phyloP scores from a whole-genome alignment of 352 stramenopile genomes.

The Peronospora farinosa region DNA sequence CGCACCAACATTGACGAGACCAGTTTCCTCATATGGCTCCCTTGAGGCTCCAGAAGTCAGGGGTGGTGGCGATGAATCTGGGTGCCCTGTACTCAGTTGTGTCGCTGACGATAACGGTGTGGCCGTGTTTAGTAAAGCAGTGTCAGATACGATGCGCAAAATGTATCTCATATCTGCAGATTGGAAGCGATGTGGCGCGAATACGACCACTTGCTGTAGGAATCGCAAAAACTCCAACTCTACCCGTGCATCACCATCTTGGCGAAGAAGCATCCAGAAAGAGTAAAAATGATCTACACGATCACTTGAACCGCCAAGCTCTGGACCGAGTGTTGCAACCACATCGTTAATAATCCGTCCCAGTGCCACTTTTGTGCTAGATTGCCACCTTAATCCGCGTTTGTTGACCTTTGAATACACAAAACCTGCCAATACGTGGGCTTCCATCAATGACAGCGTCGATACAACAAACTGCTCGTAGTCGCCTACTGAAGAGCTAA shows the following conservation, averaged over 20 bases:
- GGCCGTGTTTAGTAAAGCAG: slow-evolving; percentile 23
- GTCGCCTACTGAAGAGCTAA: slow-evolving; percentile 62
- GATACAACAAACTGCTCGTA: slow-evolving; percentile 81
- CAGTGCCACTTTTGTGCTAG: slow-evolving; percentile 50
- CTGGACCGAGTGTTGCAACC: slow-evolving; percentile 54
- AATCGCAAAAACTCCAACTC: slow-evolving; percentile 79
- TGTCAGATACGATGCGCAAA: slow-evolving; percentile 52
- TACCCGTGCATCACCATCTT: slow-evolving; percentile 58
- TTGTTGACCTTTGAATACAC: slow-evolving; percentile 64
- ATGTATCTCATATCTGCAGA: slow-evolving; percentile 51
- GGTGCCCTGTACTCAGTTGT: slow-evolving; percentile 9
- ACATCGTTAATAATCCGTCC: slow-evolving; percentile 64
- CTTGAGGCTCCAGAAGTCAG: slow-evolving; percentile 21
- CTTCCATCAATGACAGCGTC: slow-evolving; percentile 65
- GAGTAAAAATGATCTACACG: slow-evolving; percentile 62
- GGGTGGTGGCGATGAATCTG: slow-evolving; percentile 24
- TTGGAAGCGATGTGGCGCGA: slow-evolving; percentile 59
- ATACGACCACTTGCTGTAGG: slow-evolving; percentile 78
- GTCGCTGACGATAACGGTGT: slow-evolving; percentile 4
- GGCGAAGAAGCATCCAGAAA: slow-evolving; percentile 63
- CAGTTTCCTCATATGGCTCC: slow-evolving; percentile 29
- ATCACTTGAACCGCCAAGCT: slow-evolving; percentile 37
- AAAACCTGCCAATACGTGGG: slow-evolving; percentile 70
- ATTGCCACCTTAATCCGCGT: slow-evolving; percentile 40
- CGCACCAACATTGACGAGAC: slow-evolving; percentile 31